These are phyloP conservation scores for Diaporthe longicolla DNA, from an alignment of 2,329 filamentous ascomycete genomes.

Conservation along the genomic window DNA sequence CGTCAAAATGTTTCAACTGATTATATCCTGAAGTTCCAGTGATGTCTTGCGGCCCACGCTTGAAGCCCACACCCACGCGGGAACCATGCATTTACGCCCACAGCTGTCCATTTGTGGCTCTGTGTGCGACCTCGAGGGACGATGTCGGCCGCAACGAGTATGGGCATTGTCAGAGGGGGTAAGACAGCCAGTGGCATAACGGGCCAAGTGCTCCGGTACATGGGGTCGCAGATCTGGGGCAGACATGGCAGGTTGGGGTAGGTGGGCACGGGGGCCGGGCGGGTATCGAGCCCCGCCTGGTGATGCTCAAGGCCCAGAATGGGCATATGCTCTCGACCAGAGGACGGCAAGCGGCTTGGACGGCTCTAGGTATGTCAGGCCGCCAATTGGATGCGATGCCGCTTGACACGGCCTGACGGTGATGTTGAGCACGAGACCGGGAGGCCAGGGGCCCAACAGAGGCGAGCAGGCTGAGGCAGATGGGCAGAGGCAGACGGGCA, in stretches of 20 bases:
- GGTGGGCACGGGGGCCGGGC: background rate
- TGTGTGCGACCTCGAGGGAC: slow-evolving; percentile 15
- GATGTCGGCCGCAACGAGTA: slow-evolving; percentile 21
- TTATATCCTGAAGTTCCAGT: background rate
- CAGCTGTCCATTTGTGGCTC: background rate
- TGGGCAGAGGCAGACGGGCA: background rate
- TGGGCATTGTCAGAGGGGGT: background rate
- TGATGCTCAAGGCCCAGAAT: slow-evolving; percentile 20
- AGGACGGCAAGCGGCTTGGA: slow-evolving; percentile 12
- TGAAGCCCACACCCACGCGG: background rate
- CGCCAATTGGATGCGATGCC: slow-evolving; percentile 8
- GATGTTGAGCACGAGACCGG: slow-evolving; percentile 28
- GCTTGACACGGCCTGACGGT: background rate
- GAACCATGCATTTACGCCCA: background rate
- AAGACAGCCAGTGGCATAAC: slow-evolving; percentile 8
- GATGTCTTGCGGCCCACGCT: slow-evolving; percentile 6
- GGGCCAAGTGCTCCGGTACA: slow-evolving; percentile 26
- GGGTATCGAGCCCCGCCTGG: slow-evolving; percentile 12
- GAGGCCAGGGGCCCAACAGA: slow-evolving; percentile 11
- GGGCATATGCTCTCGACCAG: background rate
- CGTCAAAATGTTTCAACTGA: background rate
- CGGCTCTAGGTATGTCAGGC: background rate
- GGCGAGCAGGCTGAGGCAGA: slow-evolving; percentile 1
- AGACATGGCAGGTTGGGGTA: slow-evolving; percentile 16
- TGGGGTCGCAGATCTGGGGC: slow-evolving; percentile 6